A percentile compares a stretch with the other conserved stretches of the same genome.
These are phyloP conservation scores for Cerrena zonata DNA, from an alignment of 1,284 basidiomycete species.

Conservation along the genomic window DNA sequence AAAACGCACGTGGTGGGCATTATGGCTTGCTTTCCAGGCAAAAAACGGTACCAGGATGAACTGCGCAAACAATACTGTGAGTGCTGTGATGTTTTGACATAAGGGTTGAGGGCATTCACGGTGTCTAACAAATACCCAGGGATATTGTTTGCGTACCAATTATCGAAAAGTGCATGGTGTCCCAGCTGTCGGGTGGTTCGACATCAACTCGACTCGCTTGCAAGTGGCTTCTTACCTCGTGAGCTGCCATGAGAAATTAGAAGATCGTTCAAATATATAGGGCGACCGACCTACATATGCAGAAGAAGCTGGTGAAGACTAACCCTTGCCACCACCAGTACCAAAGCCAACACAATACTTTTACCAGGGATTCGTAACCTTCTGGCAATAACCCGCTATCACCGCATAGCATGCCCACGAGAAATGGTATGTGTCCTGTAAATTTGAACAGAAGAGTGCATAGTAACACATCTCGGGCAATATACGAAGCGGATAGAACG, in stretches of 20 bases:
- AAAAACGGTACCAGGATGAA: slow-evolving; percentile 51
- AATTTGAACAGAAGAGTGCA: slow-evolving; percentile 30
- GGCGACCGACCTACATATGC: slow-evolving; percentile 32
- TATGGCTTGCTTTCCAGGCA: slow-evolving; percentile 51
- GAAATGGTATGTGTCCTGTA: slow-evolving; percentile 24
- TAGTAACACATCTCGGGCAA: slow-evolving; percentile 36
- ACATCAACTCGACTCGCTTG: slow-evolving; percentile 17
- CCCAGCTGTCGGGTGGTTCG: slow-evolving; percentile 25
- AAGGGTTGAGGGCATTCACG: slow-evolving; percentile 23
- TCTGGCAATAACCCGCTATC: slow-evolving; percentile 11
- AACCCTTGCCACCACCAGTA: slow-evolving; percentile 48
- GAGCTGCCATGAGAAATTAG: background rate
- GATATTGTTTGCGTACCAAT: slow-evolving; percentile 27
- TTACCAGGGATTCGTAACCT: slow-evolving; percentile 16
- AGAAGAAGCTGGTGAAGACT: slow-evolving; percentile 41
- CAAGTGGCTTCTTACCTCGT: background rate
- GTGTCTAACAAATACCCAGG: slow-evolving; percentile 36
- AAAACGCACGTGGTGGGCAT: slow-evolving; percentile 22
- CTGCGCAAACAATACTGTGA: slow-evolving; percentile 13
- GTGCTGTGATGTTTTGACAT: slow-evolving; percentile 1
- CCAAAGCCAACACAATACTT: slow-evolving; percentile 28
- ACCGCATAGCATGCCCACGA: background rate
- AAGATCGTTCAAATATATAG: background rate
- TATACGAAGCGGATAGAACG: slow-evolving; percentile 27
- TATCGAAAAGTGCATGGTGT: slow-evolving; percentile 33